phyloP scores from a whole-genome alignment of 768 basidiomycete species.

The Filobasidium floriforme region DNA sequence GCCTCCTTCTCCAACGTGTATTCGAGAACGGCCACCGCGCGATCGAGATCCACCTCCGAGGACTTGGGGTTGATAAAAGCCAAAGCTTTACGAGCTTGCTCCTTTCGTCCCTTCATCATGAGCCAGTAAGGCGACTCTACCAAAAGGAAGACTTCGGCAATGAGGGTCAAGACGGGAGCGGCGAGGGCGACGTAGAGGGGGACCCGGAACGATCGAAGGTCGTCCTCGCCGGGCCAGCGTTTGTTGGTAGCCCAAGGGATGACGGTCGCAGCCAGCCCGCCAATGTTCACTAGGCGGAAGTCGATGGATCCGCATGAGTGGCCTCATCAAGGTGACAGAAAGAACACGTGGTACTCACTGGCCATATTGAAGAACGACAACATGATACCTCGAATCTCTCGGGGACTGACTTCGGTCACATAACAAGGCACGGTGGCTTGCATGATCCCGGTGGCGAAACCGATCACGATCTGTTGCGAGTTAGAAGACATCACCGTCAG shows the following conservation, averaged over 20 bases:
- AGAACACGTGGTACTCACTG: neutral
- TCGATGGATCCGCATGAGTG: too few relatives aligned
- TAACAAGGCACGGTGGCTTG: conserved; percentile 25
- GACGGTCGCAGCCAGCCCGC: conserved; percentile 21
- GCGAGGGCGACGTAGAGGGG: conserved; percentile 27
- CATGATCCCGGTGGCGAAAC: conserved; percentile 25
- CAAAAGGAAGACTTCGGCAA: conserved; percentile 24
- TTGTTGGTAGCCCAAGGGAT: conserved; percentile 24
- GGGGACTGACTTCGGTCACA: conserved; percentile 27
- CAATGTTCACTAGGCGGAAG: conserved; percentile 14
- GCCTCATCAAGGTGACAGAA: neutral
- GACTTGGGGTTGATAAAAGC: conserved; percentile 4
- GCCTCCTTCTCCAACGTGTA: conserved; percentile 25
- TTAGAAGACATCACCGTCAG: too few relatives aligned
- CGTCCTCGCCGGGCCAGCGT: conserved; percentile 9
- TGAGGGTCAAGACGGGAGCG: conserved; percentile 19
- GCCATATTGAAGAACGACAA: conserved; percentile 22
- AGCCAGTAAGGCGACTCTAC: conserved; percentile 31
- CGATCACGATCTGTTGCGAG: conserved; percentile 25
- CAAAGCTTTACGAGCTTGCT: conserved; percentile 14
- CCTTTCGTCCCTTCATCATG: conserved; percentile 16
- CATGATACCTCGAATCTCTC: conserved; percentile 22
- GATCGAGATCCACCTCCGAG: conserved; percentile 13
- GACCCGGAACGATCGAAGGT: conserved; percentile 17
- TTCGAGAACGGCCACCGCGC: conserved; percentile 4